These are phyloP conservation scores for Candida dendrica DNA, from an alignment of 805 yeast genomes.

Conservation along the genomic window DNA sequence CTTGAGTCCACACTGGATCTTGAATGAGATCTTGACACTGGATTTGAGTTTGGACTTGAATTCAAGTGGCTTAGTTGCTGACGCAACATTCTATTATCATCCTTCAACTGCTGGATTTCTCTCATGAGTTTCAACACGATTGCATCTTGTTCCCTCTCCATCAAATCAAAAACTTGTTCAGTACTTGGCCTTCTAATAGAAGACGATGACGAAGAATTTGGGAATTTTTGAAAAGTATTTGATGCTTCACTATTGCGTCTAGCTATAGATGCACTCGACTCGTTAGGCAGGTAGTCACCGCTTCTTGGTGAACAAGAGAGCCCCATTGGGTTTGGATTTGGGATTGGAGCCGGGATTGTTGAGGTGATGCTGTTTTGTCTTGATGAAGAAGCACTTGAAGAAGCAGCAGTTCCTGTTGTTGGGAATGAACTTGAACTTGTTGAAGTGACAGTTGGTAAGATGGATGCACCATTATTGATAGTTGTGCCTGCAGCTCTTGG, in stretches of 20 bases:
- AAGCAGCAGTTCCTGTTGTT: not conserved
- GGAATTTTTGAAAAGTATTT: too few species aligned
- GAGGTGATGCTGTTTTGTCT: not conserved
- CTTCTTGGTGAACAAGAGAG: not conserved
- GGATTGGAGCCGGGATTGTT: not conserved
- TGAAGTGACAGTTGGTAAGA: not conserved
- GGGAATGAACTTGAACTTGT: not conserved
- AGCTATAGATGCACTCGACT: not conserved
- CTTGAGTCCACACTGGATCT: conserved; percentile 8
- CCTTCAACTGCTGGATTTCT: conserved; percentile 47
- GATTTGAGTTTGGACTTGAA: not conserved
- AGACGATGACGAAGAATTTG: conserved; percentile 13
- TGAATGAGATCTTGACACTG: conserved; percentile 3
- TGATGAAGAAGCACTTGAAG: not conserved
- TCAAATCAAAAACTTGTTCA: conserved; percentile 46
- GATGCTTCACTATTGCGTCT: not conserved
- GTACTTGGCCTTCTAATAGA: conserved; percentile 22
- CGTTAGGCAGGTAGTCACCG: not conserved
- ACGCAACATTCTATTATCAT: conserved; percentile 39
- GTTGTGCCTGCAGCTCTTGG: too few species aligned
- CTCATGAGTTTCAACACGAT: conserved; percentile 60
- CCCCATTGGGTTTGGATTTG: not conserved
- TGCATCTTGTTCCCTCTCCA: conserved; percentile 75
- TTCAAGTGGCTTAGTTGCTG: conserved; percentile 17
- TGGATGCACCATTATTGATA: not conserved